Evolutionary conservation across 2,329 filamentous ascomycete species (phyloP), one percentile per base, ranked within the genome.

Genomic region (Mollisia scopiformis): DNA sequence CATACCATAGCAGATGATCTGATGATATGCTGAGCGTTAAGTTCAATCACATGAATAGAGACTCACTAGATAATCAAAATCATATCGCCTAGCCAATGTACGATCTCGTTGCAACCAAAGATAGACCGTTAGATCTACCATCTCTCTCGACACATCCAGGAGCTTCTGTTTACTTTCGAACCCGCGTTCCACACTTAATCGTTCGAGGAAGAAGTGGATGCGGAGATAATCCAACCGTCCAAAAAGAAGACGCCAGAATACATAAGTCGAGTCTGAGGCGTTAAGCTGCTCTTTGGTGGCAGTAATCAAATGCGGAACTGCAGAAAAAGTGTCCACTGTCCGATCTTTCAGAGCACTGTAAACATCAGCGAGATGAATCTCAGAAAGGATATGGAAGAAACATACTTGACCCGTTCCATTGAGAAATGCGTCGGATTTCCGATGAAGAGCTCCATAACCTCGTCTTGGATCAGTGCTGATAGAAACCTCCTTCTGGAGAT

Each of bases 1-100:
- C 43, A 68, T 68, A 2, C 62, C 67, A 30, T 65, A 68, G n/a
- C 61, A 62, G 63, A 69, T 69, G 30, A 68, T 59, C 67, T 68
- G 31, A 14, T n/a, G 23, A 16, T 11, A 13, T 13, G n/a, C 6
- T 25, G 6, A 28, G 16, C 19, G 14, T 2, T 31, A 10, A 13
- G 27, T 16, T 2, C 13, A 49, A 13, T 8, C 11, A 25, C 14
- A 25, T 43, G 6, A 19, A 5, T 19, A 30, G 25, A 41, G 31
- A 59, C 62, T 21, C 47, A 67, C 60, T n/a, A 63, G 54, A 28
- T 53, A 68, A 25, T 66, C 63, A 57, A 62, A 64, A 46, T 62
- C 54, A 43, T 61, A 58, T 21, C 52, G 21, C 16, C 37, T 53
- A 5, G 53, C 51, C 1, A 31, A 28, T 25, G 39, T 54, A 3